Base-by-base conservation (phyloP, 1,139 yeast species). In the Taiozyma onychis region DNA sequence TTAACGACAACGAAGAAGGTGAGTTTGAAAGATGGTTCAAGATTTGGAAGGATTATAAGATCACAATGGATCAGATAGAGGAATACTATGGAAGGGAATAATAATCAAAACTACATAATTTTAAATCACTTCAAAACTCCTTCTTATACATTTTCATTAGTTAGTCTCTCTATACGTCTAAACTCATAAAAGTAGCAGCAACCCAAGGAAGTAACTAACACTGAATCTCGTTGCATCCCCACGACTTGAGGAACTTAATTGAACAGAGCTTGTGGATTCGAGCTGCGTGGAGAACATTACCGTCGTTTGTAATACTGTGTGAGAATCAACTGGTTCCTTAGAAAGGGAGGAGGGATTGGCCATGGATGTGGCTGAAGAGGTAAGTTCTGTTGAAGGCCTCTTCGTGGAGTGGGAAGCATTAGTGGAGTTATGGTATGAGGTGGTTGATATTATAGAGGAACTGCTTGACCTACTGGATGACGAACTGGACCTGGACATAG, bases 11-110 rank as follows among this genome's bases (percentile, higher is more conserved):
- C 6, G 48, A 32, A 3, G 44, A 47, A 16, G 41, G 37, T 24
- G 50, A 50, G 22, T 50, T 47, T 24, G 44, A 45, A 35, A 66
- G 66, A 7, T 79, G 81, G 66, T 78, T 81, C 42, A 55, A 60
- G 0, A 61, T 71, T 2, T 81, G 85, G 84, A 72, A 71, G 44
- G 47, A 46, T 5, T 35, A 37, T 11, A 21, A 37, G 3, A 21
- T 37, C 14, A 18, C 41, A 18, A 37, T 37, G 41, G 41, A 37
- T 18, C 41, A 37, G 9, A 37, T 37, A 18, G 24, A 4, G 24
- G 41, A 37, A 18, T 37, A 37, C 7, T 37, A 37, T 11, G 41
- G 21, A 27, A 6, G 13, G 14, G 7, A 37, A 37, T 16, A 13
- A 37, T 3, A 35, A 16, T 6, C 3, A 6, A 35, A 6, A 37